Base-by-base conservation (phyloP, 805 yeast species). In the Wickerhamomyces sydowiorum region DNA sequence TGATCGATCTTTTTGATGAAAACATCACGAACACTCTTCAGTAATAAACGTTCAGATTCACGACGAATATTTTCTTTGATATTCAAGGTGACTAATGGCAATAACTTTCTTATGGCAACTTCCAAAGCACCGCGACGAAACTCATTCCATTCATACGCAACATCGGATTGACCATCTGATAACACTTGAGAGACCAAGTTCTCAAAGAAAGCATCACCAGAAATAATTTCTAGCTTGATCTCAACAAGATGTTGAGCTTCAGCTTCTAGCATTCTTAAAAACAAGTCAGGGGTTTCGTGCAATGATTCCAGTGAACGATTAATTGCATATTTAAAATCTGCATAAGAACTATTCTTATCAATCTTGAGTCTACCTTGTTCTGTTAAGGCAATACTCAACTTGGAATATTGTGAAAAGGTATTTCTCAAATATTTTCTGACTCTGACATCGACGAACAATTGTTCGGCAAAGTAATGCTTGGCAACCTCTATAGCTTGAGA, bases 221-320 rank as follows among this genome's bases (percentile, higher is more conserved):
- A 62, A 9, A 68, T 59, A 52, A 71, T 62, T 31, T 71, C 70
- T 29, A 90, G 74, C 34, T 82, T 75, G 19, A 89, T 73, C 38
- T 72, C 76, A 36, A 86, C 73, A 43, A 86, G 73, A 25, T 95
- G 95, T 49, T 78, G 72, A 6, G 79, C 62, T 60, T 93, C 99
- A 2, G 98, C 99, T 56, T 85, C 90, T 38, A 90, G 65, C 96
- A 93, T 93, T 55, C 95, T 76, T 54, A 93, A 69, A 52, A 85
- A 87, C 32, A 84, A 66, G 52, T 88, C 96, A 1, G 99, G 98
- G 42, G 78, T 72, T 30, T 69, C 69, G 7, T 77, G 73, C 55
- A 93, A 77, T 44, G 88, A 88, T n/a, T 75, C 73, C 14, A 90
- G 81, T 2, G 86, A 72, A 58, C 93, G 76, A 62, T 88, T 86